Percentiles rank a stretch among this genome's conserved stretches.
phyloP scores from a whole-genome alignment of 75 land plant genomes.

The Picea glauca region DNA sequence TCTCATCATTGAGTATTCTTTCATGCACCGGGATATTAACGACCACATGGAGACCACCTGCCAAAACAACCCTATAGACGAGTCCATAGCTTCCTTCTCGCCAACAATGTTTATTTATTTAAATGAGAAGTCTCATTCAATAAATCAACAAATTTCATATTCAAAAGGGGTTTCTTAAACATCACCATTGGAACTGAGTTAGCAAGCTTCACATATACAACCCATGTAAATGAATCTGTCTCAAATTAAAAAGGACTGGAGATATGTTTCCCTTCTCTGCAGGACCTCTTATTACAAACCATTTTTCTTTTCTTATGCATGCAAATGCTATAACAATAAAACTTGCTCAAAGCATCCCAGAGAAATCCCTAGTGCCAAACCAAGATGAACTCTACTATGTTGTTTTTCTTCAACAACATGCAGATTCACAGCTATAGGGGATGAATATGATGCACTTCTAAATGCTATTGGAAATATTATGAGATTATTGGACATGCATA shows the following conservation, averaged over 20 bases:
- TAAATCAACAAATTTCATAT: constrained; percentile 72
- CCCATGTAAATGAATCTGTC: constrained; percentile 53
- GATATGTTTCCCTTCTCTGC: constrained; percentile 33
- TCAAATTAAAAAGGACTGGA: constrained; percentile 41
- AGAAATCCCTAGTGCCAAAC: constrained; percentile 34
- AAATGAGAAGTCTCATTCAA: constrained; percentile 57
- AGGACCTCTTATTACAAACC: constrained; percentile 28
- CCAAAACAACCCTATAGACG: constrained; percentile 21
- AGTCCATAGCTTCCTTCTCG: constrained; percentile 80
- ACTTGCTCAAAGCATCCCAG: constrained; percentile 24
- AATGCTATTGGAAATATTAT: neutral
- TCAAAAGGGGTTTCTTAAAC: constrained; percentile 82
- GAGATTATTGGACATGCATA: constrained; percentile 37
- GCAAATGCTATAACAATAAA: constrained; percentile 25
- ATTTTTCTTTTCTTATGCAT: constrained; percentile 1
- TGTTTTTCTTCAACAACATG: neutral
- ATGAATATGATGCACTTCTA: constrained; percentile 21
- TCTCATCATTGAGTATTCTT: constrained; percentile 44
- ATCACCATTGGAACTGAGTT: constrained; percentile 64
- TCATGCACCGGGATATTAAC: constrained; percentile 70
- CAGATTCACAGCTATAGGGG: constrained; percentile 51
- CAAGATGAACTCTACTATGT: constrained; percentile 22
- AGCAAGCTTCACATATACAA: constrained; percentile 53
- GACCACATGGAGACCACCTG: constrained; percentile 61
- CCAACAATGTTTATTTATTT: constrained; percentile 11